Evolutionary conservation across 257 asterid species (phyloP).

Genomic region (Solanum corneliomulleri): DNA sequence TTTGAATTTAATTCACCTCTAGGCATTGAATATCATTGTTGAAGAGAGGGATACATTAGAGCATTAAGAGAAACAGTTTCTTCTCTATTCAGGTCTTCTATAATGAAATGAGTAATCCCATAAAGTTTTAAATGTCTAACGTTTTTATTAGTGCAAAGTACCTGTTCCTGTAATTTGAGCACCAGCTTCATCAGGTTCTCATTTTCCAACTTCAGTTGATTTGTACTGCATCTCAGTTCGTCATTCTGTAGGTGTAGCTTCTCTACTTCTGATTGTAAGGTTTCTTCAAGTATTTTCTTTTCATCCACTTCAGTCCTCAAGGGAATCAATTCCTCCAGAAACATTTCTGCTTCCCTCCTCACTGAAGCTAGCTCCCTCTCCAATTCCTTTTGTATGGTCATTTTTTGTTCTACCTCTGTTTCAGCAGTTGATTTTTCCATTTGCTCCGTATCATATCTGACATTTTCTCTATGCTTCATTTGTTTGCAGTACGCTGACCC

Average conservation of each 20-base stretch:
- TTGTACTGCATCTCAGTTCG: slow-evolving; percentile 32
- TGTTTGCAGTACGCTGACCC: background rate
- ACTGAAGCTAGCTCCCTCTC: slow-evolving; percentile 33
- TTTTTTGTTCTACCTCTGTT: slow-evolving; percentile 13
- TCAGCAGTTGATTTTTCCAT: slow-evolving; percentile 15
- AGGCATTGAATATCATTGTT: background rate
- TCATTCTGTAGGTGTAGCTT: slow-evolving; percentile 38
- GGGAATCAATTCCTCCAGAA: slow-evolving; percentile 32
- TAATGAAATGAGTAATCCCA: background rate
- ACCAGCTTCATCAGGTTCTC: slow-evolving; percentile 49
- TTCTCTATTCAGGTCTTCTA: background rate
- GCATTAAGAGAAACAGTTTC: background rate
- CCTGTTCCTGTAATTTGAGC: slow-evolving; percentile 47
- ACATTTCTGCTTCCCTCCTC: slow-evolving; percentile 46
- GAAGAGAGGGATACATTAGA: background rate
- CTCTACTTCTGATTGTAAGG: slow-evolving; percentile 50
- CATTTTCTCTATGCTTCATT: background rate
- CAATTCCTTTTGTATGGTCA: slow-evolving; percentile 41
- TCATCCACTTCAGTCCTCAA: slow-evolving; percentile 46
- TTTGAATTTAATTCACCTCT: background rate
- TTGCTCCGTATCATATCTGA: slow-evolving; percentile 3
- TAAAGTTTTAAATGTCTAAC: background rate
- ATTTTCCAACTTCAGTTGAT: slow-evolving; percentile 49
- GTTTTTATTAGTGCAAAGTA: slow-evolving; percentile 1
- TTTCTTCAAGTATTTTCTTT: slow-evolving; percentile 51